A percentile compares a stretch with the other conserved stretches of the same genome.
These are phyloP conservation scores for Fraxinus velutina DNA, from an alignment of 305 asterid genomes.

Conservation along the genomic window DNA sequence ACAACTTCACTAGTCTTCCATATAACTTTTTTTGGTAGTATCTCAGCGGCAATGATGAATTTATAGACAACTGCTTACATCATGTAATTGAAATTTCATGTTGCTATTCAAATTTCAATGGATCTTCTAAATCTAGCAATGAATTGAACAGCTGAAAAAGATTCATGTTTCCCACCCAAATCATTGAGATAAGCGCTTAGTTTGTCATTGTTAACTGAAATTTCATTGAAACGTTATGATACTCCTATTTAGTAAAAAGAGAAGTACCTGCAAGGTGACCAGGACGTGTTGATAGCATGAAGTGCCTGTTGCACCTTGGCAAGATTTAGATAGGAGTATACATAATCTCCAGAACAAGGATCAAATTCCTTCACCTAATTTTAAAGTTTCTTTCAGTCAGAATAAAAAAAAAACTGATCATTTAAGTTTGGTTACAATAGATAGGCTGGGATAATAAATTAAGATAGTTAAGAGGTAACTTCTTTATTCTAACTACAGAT, in stretches of 20 bases:
- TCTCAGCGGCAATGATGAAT: neutral
- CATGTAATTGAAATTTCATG: neutral
- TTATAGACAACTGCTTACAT: neutral
- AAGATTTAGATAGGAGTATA: conserved; percentile 25
- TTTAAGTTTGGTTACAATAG: neutral
- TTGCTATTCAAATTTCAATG: neutral
- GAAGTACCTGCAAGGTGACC: neutral
- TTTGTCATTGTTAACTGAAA: neutral
- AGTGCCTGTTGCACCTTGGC: conserved; percentile 31
- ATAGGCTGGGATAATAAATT: neutral
- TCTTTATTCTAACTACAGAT: neutral
- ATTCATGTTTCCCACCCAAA: neutral
- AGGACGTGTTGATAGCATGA: conserved; percentile 20
- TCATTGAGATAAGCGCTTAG: neutral
- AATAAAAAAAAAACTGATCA: neutral
- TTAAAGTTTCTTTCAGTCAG: neutral
- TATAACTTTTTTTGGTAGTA: neutral
- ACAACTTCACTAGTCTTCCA: neutral
- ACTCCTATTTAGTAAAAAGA: neutral
- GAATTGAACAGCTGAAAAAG: neutral
- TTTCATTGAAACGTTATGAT: neutral
- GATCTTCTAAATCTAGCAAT: conserved; percentile 21
- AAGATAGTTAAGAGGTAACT: neutral
- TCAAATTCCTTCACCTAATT: conserved; percentile 14
- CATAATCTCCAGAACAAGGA: conserved; percentile 34